Conservation (phyloP, 2,329 filamentous ascomycete species). For the Onygena corvina region DNA sequence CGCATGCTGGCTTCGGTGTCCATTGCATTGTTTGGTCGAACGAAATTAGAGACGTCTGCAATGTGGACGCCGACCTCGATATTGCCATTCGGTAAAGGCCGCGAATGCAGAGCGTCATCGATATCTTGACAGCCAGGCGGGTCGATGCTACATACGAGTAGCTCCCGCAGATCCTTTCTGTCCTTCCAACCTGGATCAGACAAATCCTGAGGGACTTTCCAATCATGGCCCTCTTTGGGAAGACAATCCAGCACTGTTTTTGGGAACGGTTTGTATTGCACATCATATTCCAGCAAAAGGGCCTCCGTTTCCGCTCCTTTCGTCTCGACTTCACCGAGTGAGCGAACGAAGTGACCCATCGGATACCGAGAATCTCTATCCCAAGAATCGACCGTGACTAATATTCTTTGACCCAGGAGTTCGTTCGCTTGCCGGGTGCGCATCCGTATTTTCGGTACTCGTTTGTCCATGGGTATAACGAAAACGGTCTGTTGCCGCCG, state of each 20-base stretch:
- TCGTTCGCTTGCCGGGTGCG: slow-evolving; percentile 82
- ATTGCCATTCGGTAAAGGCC: slow-evolving; percentile 76
- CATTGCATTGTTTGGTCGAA: slow-evolving; percentile 95
- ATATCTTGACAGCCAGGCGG: slow-evolving; percentile 95
- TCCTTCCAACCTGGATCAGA: slow-evolving; percentile 80
- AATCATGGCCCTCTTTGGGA: slow-evolving; percentile 80
- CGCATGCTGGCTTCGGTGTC: slow-evolving; percentile 86
- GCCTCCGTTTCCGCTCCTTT: slow-evolving; percentile 98
- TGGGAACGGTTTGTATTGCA: slow-evolving; percentile 93
- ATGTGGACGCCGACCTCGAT: slow-evolving; percentile 96
- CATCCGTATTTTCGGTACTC: slow-evolving; percentile 88
- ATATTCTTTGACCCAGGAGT: slow-evolving; percentile 75
- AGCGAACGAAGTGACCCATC: slow-evolving; percentile 84
- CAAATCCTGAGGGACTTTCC: slow-evolving; percentile 71
- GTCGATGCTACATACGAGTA: slow-evolving; percentile 94
- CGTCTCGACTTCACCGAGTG: slow-evolving; percentile 82
- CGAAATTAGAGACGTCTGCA: slow-evolving; percentile 97
- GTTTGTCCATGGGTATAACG: slow-evolving; percentile 94
- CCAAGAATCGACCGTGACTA: slow-evolving; percentile 93
- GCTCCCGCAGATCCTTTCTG: slow-evolving; percentile 67
- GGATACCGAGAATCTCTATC: slow-evolving; percentile 87
- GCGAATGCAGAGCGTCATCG: slow-evolving; percentile 88
- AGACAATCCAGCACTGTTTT: slow-evolving; percentile 91
- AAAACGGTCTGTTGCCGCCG: slow-evolving; percentile 87
- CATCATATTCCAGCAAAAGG: slow-evolving; percentile 84